A percentile compares a stretch with the other conserved stretches of the same genome.
These are phyloP conservation scores for Tolypocladium inflatum DNA, from an alignment of 2,329 filamentous ascomycete species.

Conservation along the genomic window DNA sequence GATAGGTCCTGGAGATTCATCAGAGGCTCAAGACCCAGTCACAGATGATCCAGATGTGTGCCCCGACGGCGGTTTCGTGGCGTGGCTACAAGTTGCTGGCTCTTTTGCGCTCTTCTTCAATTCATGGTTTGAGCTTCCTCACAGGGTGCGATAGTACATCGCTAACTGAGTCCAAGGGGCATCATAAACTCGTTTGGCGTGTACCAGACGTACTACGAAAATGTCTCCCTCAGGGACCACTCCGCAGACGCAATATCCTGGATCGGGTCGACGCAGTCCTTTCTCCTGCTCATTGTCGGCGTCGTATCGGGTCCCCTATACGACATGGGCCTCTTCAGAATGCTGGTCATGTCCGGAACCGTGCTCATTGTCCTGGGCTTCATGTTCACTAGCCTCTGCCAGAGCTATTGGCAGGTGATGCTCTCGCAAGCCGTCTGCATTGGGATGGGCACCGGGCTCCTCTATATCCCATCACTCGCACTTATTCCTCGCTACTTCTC, in stretches of 20 bases:
- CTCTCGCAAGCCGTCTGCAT: conserved; percentile 31
- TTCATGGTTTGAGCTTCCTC: not conserved
- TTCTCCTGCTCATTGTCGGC: conserved; percentile 25
- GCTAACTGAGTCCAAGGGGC: conserved; percentile 11
- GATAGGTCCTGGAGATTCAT: rapidly evolving
- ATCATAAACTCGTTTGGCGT: conserved; percentile 26
- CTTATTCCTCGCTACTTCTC: conserved; percentile 26
- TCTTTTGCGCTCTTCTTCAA: not conserved
- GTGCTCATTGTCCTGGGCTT: conserved; percentile 26
- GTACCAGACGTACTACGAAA: conserved; percentile 24
- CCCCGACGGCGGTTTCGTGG: not conserved
- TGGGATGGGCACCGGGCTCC: conserved; percentile 30
- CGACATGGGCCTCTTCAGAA: conserved; percentile 26
- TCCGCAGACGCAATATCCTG: conserved; percentile 21
- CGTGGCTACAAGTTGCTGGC: not conserved
- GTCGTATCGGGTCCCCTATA: conserved; percentile 27
- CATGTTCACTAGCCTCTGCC: conserved; percentile 25
- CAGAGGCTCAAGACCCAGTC: not conserved
- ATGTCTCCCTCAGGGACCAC: conserved; percentile 10
- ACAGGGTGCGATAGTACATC: not conserved
- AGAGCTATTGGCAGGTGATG: conserved; percentile 30
- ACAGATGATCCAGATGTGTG: not conserved
- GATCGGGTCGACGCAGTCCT: conserved; percentile 27
- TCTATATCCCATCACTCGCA: conserved; percentile 28
- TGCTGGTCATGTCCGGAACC: conserved; percentile 20